Evolutionary conservation across 2,329 filamentous ascomycete species (phyloP), one percentile per base, ranked within the genome.

Genomic region (Ploettnerulaceae sp.): DNA sequence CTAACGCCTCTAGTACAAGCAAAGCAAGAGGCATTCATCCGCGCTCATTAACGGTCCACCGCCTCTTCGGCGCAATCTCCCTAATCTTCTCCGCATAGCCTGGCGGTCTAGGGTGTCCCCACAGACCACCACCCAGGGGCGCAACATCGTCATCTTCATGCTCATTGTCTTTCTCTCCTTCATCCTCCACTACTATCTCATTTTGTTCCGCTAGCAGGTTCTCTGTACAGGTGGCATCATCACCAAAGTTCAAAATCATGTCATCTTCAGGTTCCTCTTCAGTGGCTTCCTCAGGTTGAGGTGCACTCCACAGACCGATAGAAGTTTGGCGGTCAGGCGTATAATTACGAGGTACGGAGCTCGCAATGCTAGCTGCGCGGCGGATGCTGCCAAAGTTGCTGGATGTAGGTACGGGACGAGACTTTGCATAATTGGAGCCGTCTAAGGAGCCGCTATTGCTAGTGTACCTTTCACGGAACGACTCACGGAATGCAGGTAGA

Each of bases 1-100:
- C n/a, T n/a, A n/a, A n/a, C n/a, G n/a, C n/a, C n/a, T n/a, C n/a
- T n/a, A n/a, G n/a, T n/a, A n/a, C n/a, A n/a, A n/a, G n/a, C n/a
- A n/a, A n/a, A n/a, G n/a, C n/a, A n/a, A n/a, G n/a, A n/a, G n/a
- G n/a, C n/a, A n/a, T n/a, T n/a, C n/a, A n/a, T n/a, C n/a, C n/a
- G n/a, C 53, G 51, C 26, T 79, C 75, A 35, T 70, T 77, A 4
- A 78, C 70, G 17, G 75, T 77, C 76, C 76, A 80, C 18, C 76
- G 67, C 41, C 76, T 63, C 63, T 79, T 79, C 1, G 68, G 65
- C 15, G 68, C 65, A 25, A 66, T 69, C 47, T 78, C 75, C 5
- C 71, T 66, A 22, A 68, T 62, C 22, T 64, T 65, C 43, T 77
- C 74, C 0, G 69, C 70, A 32, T 72, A 67, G 6, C 66, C 70